Evolutionary conservation across 164 flowering plant species (phyloP).

Genomic region (Vitis labrusca): DNA sequence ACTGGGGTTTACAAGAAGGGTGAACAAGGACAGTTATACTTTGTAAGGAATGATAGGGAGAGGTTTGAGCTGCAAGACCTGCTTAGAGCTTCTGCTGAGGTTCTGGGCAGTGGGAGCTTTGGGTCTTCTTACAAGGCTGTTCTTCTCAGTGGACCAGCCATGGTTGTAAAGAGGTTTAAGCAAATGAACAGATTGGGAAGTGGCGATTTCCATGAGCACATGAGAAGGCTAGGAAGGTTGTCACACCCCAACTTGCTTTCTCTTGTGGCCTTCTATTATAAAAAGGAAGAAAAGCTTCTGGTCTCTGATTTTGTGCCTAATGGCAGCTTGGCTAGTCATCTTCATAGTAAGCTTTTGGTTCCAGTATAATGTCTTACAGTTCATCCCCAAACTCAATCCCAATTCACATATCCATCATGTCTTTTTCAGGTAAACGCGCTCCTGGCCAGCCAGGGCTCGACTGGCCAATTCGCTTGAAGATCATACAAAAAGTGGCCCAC

Average conservation of each 20-base stretch:
- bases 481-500: slow-evolving; percentile 55
- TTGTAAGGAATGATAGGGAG: slow-evolving; percentile 40
- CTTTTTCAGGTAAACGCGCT: slow-evolving; percentile 27
- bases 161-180: slow-evolving; percentile 64
- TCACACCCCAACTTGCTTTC: slow-evolving; percentile 53
- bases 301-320: slow-evolving; percentile 45
- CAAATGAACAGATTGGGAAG: slow-evolving; percentile 47
- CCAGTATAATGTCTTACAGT: too few relatives aligned
- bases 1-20: neutral
- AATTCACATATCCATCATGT: neutral
- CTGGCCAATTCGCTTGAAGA: slow-evolving; percentile 56
- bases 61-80: slow-evolving; percentile 51
- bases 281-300: slow-evolving; percentile 65
- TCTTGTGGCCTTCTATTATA: slow-evolving; percentile 51
- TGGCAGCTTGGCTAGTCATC: slow-evolving; percentile 67
- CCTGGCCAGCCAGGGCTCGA: slow-evolving; percentile 33
- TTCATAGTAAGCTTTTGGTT: slow-evolving; percentile 41
- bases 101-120: slow-evolving; percentile 62
- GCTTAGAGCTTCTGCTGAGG: slow-evolving; percentile 58
- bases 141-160: slow-evolving; percentile 27
- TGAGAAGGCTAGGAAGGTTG: slow-evolving; percentile 48
- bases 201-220: slow-evolving; percentile 49
- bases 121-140: slow-evolving; percentile 65
- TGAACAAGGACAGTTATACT: slow-evolving; percentile 27
- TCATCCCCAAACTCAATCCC: too few relatives aligned